phyloP scores from a whole-genome alignment of 2,329 filamentous ascomycete species.

The Ophiocordyceps camponoti-rufipedis region DNA sequence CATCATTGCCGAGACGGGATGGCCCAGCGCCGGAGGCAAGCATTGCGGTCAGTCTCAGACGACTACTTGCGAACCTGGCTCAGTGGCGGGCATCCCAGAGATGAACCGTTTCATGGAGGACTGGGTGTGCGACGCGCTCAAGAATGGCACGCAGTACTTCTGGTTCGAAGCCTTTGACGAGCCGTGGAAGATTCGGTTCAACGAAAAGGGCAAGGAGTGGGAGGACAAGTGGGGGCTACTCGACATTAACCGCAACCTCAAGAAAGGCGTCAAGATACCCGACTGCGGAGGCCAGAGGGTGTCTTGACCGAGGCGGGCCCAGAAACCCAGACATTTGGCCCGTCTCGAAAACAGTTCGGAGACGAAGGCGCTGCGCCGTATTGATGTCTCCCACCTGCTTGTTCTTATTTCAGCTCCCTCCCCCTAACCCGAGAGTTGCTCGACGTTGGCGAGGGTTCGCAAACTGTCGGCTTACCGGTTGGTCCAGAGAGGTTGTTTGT shows the following conservation, averaged over 20 bases:
- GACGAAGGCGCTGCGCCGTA: too few relatives aligned
- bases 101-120: conserved; percentile 74
- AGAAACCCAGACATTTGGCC: too few relatives aligned
- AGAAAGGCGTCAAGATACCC: conserved; percentile 68
- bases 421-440: background rate
- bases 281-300: conserved; percentile 65
- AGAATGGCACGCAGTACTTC: conserved; percentile 80
- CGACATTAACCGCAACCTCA: conserved; percentile 70
- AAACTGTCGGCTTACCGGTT: background rate
- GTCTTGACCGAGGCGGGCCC: conserved; percentile 1
- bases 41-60: conserved; percentile 42
- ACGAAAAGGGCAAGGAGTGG: conserved; percentile 55
- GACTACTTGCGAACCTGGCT: conserved; percentile 29
- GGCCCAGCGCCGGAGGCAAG: conserved; percentile 70
- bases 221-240: conserved; percentile 93
- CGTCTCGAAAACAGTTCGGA: too few relatives aligned
- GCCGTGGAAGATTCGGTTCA: conserved; percentile 74
- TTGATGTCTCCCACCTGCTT: background rate
- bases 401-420: background rate
- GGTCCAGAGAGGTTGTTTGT: background rate
- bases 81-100: conserved; percentile 61
- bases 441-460: background rate
- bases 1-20: conserved; percentile 80
- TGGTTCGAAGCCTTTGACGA: conserved; percentile 98
- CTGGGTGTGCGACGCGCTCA: conserved; percentile 67